Conservation (phyloP, 768 basidiomycete species). For the Lepiota brunneoincarnata region DNA sequence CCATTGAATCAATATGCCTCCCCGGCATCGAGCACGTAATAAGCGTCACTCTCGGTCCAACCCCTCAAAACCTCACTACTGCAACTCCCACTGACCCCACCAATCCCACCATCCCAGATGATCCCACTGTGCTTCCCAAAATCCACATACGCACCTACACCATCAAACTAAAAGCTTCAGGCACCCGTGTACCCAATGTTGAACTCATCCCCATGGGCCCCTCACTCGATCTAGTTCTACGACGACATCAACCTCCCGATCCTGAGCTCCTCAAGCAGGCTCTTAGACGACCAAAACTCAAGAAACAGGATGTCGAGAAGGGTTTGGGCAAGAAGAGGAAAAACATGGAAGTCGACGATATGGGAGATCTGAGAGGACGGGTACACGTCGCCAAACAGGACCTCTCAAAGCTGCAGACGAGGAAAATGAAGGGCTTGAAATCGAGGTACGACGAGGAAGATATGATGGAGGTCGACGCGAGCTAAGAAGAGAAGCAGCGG, state of each 20-base stretch:
- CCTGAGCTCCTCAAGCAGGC: slow-evolving; percentile 79
- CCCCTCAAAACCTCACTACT: slow-evolving; percentile 50
- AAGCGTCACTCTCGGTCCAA: slow-evolving; percentile 72
- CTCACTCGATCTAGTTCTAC: slow-evolving; percentile 75
- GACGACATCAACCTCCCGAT: slow-evolving; percentile 74
- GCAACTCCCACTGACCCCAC: slow-evolving; percentile 26
- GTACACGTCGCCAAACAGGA: slow-evolving; percentile 92
- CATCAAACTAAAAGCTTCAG: slow-evolving; percentile 68
- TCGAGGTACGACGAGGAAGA: slow-evolving; percentile 14
- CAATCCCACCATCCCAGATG: slow-evolving; percentile 31
- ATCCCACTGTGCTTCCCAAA: slow-evolving; percentile 58
- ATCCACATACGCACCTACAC: slow-evolving; percentile 91
- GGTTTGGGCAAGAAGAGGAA: slow-evolving; percentile 91
- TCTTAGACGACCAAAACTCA: slow-evolving; percentile 80
- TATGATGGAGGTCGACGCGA: slow-evolving; percentile 9
- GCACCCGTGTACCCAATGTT: slow-evolving; percentile 76
- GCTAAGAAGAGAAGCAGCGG: slow-evolving; percentile 9
- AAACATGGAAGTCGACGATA: slow-evolving; percentile 96
- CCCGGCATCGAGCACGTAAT: slow-evolving; percentile 87
- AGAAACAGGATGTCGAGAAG: slow-evolving; percentile 83
- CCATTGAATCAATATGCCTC: slow-evolving; percentile 79
- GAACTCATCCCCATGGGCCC: slow-evolving; percentile 91
- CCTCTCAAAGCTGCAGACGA: slow-evolving; percentile 77
- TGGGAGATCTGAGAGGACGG: slow-evolving; percentile 92
- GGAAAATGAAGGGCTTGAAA: slow-evolving; percentile 93